Base-by-base conservation (phyloP, 1,284 basidiomycete genomes). In the Trichosporon inkin region DNA sequence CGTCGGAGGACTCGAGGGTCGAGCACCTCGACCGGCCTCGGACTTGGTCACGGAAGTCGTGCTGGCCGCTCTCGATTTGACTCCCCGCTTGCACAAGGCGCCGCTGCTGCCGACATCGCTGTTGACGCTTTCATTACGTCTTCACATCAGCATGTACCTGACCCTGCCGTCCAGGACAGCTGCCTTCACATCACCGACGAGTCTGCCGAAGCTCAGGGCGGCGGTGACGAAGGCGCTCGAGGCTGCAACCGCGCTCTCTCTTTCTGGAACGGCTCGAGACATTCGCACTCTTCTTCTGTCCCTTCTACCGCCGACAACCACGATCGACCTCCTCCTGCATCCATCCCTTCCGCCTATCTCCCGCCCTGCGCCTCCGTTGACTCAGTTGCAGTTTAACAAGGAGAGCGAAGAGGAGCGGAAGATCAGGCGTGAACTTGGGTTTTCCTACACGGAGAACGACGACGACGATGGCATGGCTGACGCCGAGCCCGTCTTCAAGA, bases 71-170 rank as follows among this genome's bases (percentile, higher is more conserved):
- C 72, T 90, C n/a, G 82, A 86, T 66, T 83, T 76, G 56, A 53
- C 62, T 55, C 61, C 77, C 57, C 73, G 66, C 49, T 78, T 80
- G 22, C 77, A 81, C 55, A 66, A 87, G 54, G 87, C 89, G 59
- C 78, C 86, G 13, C 78, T 89, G 16, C 73, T 92, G 14, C 86
- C 91, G 61, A 87, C 89, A 37, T 85, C 89, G 10, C 80, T 90
- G 41, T 83, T 88, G 52, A 71, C 71, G 8, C 68, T 77, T 35
- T 74, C 72, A 6, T 67, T 75, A 58, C 70, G 75, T 13, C 61
- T 82, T 83, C 78, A 88, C 53, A 68, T 75, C 36, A 68, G 68
- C 7, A 60, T 74, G 3, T 66, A 69, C 58, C 63, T 71, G 19
- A 58, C 58, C 11, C 65, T 72, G 3, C 61, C 63, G 6, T 41